Evolutionary conservation across 768 basidiomycete species (phyloP), one percentile per base, ranked within the genome.

Genomic region (Dentipellis fragilis): DNA sequence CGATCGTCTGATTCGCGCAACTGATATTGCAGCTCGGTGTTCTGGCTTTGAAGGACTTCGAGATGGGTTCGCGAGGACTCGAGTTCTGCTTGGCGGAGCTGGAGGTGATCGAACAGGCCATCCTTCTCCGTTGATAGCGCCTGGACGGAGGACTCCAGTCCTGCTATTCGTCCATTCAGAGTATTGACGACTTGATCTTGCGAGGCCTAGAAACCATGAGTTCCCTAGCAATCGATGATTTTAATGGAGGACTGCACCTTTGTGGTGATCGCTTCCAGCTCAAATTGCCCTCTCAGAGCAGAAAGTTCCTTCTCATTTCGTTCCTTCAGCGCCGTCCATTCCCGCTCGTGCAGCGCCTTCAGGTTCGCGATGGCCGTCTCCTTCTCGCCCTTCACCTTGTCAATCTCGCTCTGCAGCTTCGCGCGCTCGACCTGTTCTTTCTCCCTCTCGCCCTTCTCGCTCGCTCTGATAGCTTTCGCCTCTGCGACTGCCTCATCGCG

Each of bases 51-150:
- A 17, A 93, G 69, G 1, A 79, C 78, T 61, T 93, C 90, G 2
- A 85, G 74, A 59, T 88, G 84, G 4, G 80, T 81, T 59, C 85
- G 84, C 4, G 84, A 81, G 1, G 89, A 87, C 69, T 99, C 96
- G 10, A 88, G 69, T 64, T 97, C 94, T 14, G 89, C 93, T 67
- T 95, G 92, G 34, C 89, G 85, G 49, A 87, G 64, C 69, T 98
- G 93, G 3, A 93, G 75, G 57, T 87, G 82, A 61, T 94, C 89
- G 66, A 97, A 98, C 59, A 92, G 78, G 10, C 73, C 67, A 61
- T 83, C 85, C 64, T 93, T 94, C 65, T 93, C 89, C 23, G 74
- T 70, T 12, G 81, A 80, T 8, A 93, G 75, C 34, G 75, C 81
- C 59, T 79, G 77, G n/a, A 91, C 72, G 1, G 84, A 83, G 38